These are phyloP conservation scores for Neurospora sp. DNA, from an alignment of 2,329 filamentous ascomycete genomes.

Conservation along the genomic window DNA sequence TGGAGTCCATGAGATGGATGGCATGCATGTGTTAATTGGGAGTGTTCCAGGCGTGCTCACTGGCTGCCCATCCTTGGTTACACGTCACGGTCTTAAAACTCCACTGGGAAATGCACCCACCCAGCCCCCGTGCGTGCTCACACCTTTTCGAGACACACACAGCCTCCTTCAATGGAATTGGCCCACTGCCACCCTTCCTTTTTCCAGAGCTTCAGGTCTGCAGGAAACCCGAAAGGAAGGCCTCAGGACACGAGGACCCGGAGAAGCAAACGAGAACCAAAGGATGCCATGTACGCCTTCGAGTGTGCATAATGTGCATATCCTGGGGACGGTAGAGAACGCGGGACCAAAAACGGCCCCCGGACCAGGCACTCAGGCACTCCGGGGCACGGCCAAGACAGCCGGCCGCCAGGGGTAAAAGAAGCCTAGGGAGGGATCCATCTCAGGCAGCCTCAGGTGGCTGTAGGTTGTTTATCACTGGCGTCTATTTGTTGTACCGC, in stretches of 20 bases:
- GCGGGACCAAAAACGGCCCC: background rate
- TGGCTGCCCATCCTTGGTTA: background rate
- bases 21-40: background rate
- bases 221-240: background rate
- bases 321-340: background rate
- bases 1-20: background rate
- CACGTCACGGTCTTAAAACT: background rate
- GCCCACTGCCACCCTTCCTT: background rate
- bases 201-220: background rate
- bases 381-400: background rate
- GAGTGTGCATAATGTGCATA: background rate
- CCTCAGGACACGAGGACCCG: background rate
- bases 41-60: background rate
- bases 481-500: background rate
- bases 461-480: background rate
- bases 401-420: background rate
- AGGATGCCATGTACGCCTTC: background rate
- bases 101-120: background rate
- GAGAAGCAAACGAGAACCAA: background rate
- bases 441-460: background rate
- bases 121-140: background rate
- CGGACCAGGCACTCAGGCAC: background rate
- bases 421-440: background rate
- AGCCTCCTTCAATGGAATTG: background rate
- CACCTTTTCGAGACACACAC: background rate